Percentiles rank a stretch among this genome's conserved stretches.
These are phyloP conservation scores for Xylariaceae sp. DNA, from an alignment of 2,329 filamentous ascomycete species.

Conservation along the genomic window DNA sequence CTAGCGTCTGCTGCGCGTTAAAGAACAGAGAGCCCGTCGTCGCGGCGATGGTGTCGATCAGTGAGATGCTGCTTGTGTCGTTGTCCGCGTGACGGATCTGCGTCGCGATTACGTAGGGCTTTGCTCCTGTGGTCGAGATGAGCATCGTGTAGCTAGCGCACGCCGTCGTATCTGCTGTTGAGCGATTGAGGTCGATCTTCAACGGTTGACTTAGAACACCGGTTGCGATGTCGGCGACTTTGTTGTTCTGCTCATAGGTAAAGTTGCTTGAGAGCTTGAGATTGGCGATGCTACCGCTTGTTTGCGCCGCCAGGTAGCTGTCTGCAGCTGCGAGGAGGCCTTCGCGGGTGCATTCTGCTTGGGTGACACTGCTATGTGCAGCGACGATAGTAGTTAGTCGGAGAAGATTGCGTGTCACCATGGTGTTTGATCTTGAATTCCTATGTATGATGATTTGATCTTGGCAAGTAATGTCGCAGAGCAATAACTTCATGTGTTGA, in stretches of 20 bases:
- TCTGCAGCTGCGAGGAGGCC: slow-evolving; percentile 26
- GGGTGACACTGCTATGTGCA: not conserved
- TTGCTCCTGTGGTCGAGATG: slow-evolving; percentile 29
- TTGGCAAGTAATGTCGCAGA: too few species aligned
- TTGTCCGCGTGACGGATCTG: slow-evolving; percentile 31
- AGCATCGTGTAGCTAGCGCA: slow-evolving; percentile 36
- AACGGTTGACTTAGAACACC: slow-evolving; percentile 24
- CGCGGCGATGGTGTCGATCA: slow-evolving; percentile 34
- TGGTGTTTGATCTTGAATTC: too few species aligned
- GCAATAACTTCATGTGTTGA: too few species aligned
- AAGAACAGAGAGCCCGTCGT: slow-evolving; percentile 36
- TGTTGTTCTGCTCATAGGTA: slow-evolving; percentile 29
- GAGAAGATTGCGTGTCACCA: too few species aligned
- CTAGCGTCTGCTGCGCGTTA: slow-evolving; percentile 32
- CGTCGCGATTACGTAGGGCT: slow-evolving; percentile 33
- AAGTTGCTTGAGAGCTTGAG: slow-evolving; percentile 26
- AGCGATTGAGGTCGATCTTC: slow-evolving; percentile 25
- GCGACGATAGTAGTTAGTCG: too few species aligned
- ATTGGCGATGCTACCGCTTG: slow-evolving; percentile 18
- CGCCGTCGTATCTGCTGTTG: slow-evolving; percentile 23
- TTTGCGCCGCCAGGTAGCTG: slow-evolving; percentile 27
- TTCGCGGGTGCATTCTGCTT: slow-evolving; percentile 27
- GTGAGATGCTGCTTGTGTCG: slow-evolving; percentile 24
- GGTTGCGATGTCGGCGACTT: slow-evolving; percentile 19
- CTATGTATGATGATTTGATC: too few species aligned